phyloP scores from a whole-genome alignment of 331 rosid genomes.

The Saraca asoca region DNA sequence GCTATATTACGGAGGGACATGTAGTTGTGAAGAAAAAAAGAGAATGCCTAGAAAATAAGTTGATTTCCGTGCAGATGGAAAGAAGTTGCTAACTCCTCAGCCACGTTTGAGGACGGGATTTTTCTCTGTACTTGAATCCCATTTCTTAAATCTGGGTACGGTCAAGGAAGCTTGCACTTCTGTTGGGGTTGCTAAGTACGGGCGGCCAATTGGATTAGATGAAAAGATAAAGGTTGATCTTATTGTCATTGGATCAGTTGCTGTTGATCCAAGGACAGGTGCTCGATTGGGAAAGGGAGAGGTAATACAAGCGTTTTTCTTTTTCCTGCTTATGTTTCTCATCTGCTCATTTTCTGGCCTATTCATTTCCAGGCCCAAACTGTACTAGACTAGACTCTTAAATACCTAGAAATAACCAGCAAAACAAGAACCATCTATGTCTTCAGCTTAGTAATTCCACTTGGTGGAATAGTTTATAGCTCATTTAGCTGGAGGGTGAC shows the following conservation, averaged over 20 bases:
- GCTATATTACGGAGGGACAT: not conserved
- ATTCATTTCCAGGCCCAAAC: conserved; percentile 4
- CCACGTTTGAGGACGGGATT: conserved; percentile 90
- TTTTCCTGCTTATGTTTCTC: not conserved
- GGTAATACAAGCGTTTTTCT: conserved; percentile 47
- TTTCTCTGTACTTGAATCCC: conserved; percentile 69
- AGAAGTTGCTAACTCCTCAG: conserved; percentile 86
- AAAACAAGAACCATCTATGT: not conserved
- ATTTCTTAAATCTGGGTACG: conserved; percentile 45
- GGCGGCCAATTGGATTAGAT: conserved; percentile 77
- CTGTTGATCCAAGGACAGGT: conserved; percentile 87
- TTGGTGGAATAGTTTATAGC: not conserved
- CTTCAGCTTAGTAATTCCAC: not conserved
- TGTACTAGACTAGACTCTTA: not conserved
- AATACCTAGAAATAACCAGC: not conserved
- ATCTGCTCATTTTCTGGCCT: not conserved
- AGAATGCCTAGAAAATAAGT: not conserved
- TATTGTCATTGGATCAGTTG: conserved; percentile 87
- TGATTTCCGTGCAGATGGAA: conserved; percentile 55
- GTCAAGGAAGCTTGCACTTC: conserved; percentile 78
- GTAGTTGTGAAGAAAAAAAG: not conserved
- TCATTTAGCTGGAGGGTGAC: conserved; percentile 22
- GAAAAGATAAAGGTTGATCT: conserved; percentile 84
- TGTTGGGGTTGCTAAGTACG: conserved; percentile 84
- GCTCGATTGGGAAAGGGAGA: conserved; percentile 97